Base-by-base conservation (phyloP, 2,329 filamentous ascomycete genomes). In the Domatiomyces globalis region DNA sequence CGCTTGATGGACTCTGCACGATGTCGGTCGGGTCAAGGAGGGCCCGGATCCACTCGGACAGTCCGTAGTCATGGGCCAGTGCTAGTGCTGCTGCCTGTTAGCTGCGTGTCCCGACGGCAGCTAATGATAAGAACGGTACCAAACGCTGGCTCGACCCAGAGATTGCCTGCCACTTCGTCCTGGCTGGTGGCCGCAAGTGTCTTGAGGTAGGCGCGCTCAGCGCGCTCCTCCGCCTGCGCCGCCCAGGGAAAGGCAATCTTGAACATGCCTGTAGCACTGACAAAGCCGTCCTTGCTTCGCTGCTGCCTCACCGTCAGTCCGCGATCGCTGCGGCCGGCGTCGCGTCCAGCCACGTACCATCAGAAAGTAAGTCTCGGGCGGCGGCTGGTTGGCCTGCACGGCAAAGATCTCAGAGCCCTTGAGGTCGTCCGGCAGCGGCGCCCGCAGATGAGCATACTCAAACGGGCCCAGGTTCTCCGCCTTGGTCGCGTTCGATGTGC, bases 401-500 rank as follows among this genome's bases (percentile, higher is more conserved):
- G 86, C 84, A 73, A 96, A 96, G 63, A 98, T 94, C 64, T 92
- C 92, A 5, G 89, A 95, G 25, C 77, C 77, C 55, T 82, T 80
- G 60, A 96, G 83, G 58, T 92, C 88, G 69, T 89, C 92, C 48
- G 92, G 92, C 46, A 98, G 73, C 12, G 92, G 90, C 54, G 89
- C 90, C 63, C 90, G 85, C 48, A 98, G 76, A 66, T 98, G 92
- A 58, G 89, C 90, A 68, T 98, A 98, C 69, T 96, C 92, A 66
- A 98, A 95, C 46, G 83, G 80, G 49, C 87, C 87, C 54, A 92
- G 74, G 60, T 84, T 81, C 59, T 83, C 76, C 46, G 80, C 74
- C 65, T 87, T 86, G 51, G 81, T 79, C 57, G 87, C 83, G 67
- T 81, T 84, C 42, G 78, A 77, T 8, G 79, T 79, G 54, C 79